These are phyloP conservation scores for Trichophyton rubrum DNA, from an alignment of 2,329 filamentous ascomycete species.

Conservation along the genomic window DNA sequence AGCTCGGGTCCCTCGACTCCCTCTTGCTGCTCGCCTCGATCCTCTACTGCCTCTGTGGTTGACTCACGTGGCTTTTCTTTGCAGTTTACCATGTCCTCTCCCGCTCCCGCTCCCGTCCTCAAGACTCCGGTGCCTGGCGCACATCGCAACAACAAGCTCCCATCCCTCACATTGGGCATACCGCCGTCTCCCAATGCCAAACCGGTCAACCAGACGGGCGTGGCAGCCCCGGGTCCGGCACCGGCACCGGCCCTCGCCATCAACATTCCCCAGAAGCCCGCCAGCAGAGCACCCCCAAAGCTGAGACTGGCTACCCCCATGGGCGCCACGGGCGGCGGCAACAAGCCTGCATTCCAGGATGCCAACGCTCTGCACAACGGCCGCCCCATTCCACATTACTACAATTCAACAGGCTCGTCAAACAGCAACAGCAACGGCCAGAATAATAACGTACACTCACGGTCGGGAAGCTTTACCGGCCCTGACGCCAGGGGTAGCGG, in stretches of 20 bases:
- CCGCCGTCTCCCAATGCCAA: constrained; percentile 74
- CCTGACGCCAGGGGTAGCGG: constrained; percentile 65
- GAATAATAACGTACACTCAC: constrained; percentile 54
- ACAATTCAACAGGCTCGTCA: constrained; percentile 47
- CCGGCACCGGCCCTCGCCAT: constrained; percentile 17
- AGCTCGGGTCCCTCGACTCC: background rate
- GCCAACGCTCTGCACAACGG: constrained; percentile 42
- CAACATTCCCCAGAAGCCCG: constrained; percentile 19
- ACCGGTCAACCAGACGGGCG: constrained; percentile 41
- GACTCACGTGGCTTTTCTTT: constrained; percentile 8
- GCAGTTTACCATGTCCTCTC: constrained; percentile 52
- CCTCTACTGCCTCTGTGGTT: background rate
- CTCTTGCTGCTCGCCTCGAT: background rate
- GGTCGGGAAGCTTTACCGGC: constrained; percentile 66
- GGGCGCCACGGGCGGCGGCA: constrained; percentile 40
- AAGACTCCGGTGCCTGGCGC: constrained; percentile 68
- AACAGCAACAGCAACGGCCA: constrained; percentile 39
- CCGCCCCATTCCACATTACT: constrained; percentile 45
- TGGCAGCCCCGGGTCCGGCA: constrained; percentile 11
- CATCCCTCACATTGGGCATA: constrained; percentile 77
- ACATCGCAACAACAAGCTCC: constrained; percentile 49
- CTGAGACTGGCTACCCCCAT: constrained; percentile 79
- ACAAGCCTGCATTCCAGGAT: constrained; percentile 46
- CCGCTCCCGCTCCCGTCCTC: constrained; percentile 53
- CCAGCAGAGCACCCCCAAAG: constrained; percentile 46